Evolutionary conservation across 176 grass and related monocot species (phyloP), one percentile per base, ranked within the genome.

Genomic region (Eragrostis nindensis): DNA sequence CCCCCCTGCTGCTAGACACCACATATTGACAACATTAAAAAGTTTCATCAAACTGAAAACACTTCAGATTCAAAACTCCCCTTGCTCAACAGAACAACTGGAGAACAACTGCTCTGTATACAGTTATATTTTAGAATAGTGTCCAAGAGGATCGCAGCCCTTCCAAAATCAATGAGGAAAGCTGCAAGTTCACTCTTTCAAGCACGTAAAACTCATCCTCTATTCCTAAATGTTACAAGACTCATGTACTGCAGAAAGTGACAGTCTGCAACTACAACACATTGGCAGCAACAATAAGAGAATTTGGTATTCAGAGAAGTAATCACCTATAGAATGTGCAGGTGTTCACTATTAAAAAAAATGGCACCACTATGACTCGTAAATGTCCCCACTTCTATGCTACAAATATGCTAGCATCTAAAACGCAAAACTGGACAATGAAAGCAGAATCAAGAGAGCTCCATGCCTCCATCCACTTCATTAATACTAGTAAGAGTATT

Each of bases 381-480:
- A 62, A 30, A 62, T 62, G 60, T 16, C 60, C 56, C 56, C 56
- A 26, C 9, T 60, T 60, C 56, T 60, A 60, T 60, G 42, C 42
- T 44, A 44, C 9, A 44, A 44, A 6, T 60, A 60, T 60, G 9
- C 9, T 10, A 44, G 24, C 56, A 26, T 13, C 56, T 60, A 62
- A 29, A 62, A 30, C 30, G 60, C 13, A 62, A 63, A 63, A 63
- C 13, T 17, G 11, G 29, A 16, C 61, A 63, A 63, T 36, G 27
- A 36, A 63, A 36, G 60, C 60, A 62, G 25, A 62, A 62, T 62
- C 10, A 30, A 25, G 60, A 62, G 22, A 29, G 27, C 42, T 32
- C 16, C 42, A 25, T 77, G 26, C 42, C 59, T 32, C 42, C 42
- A 25, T 77, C 43, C 59, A 77, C 27, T 46, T 64, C 60, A 77